These are phyloP conservation scores for Sugiyamaella neomexicana DNA, from an alignment of 1,139 yeast genomes.

Conservation along the genomic window DNA sequence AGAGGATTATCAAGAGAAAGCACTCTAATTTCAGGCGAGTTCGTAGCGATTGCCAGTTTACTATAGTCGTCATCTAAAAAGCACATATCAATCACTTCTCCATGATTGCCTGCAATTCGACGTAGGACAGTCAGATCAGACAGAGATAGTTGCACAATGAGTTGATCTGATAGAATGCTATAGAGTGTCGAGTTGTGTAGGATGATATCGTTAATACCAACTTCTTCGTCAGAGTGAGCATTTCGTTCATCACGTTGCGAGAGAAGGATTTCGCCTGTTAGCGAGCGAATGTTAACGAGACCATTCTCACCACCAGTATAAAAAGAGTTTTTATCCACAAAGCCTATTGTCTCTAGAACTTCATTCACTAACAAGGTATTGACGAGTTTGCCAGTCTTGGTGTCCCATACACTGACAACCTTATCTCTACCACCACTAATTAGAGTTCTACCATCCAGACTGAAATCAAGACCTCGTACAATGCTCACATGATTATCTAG, in stretches of 20 bases:
- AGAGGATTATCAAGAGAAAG: conserved; percentile 51
- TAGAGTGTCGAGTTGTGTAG: conserved; percentile 32
- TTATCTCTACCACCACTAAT: conserved; percentile 91
- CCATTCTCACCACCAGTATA: conserved; percentile 86
- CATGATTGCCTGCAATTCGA: conserved; percentile 88
- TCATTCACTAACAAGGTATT: conserved; percentile 73
- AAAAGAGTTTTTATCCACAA: conserved; percentile 44
- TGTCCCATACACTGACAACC: conserved; percentile 62
- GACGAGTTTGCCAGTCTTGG: conserved; percentile 50
- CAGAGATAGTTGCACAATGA: conserved; percentile 55
- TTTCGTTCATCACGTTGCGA: conserved; percentile 17
- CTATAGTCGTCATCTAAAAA: conserved; percentile 49
- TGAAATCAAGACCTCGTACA: conserved; percentile 80
- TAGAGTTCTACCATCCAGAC: conserved; percentile 52
- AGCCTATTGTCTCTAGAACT: conserved; percentile 81
- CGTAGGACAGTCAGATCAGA: conserved; percentile 48
- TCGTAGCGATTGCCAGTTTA: conserved; percentile 80
- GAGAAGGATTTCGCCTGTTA: conserved; percentile 21
- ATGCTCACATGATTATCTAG: conserved; percentile 79
- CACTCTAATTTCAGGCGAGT: conserved; percentile 85
- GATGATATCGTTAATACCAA: conserved; percentile 53
- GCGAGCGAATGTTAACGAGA: conserved; percentile 61
- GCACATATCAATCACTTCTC: conserved; percentile 82
- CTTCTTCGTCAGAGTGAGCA: conserved; percentile 58
- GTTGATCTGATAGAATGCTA: conserved; percentile 77